Percentiles rank a stretch among this genome's conserved stretches.
Evolutionary conservation across 1,139 yeast genomes (phyloP).

Genomic region (Pichia sp.): DNA sequence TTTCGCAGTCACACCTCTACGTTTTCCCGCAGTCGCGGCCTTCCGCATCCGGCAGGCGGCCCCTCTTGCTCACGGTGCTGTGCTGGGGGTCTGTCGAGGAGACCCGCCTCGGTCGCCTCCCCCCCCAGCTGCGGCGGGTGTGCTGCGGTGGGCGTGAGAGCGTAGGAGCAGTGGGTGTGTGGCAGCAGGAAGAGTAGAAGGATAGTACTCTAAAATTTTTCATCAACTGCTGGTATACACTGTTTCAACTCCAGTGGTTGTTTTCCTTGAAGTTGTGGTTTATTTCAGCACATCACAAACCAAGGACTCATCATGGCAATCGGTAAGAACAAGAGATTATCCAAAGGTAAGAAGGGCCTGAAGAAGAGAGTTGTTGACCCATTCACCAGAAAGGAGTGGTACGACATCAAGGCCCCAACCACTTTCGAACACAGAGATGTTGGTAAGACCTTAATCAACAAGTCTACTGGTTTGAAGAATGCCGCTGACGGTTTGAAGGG

Average conservation of each 20-base stretch:
- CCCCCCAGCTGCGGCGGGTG: neutral
- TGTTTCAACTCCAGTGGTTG: neutral
- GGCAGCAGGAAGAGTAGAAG: neutral
- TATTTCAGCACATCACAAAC: neutral
- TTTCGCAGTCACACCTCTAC: neutral
- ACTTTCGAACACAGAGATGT: slow-evolving; percentile 91
- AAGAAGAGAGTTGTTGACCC: slow-evolving; percentile 96
- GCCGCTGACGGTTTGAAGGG: slow-evolving; percentile 92
- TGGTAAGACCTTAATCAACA: slow-evolving; percentile 92
- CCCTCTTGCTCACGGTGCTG: neutral
- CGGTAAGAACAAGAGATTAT: slow-evolving; percentile 94
- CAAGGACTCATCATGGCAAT: slow-evolving; percentile 62
- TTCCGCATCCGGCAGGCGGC: neutral
- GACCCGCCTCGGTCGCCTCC: neutral
- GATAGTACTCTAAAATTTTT: neutral
- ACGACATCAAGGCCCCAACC: slow-evolving; percentile 90
- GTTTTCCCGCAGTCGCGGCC: neutral
- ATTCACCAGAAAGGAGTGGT: slow-evolving; percentile 94
- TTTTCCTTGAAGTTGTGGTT: slow-evolving; percentile 5
- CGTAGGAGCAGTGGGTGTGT: neutral
- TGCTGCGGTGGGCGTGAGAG: neutral
- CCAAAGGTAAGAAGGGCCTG: slow-evolving; percentile 93
- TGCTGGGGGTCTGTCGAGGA: too few relatives aligned
- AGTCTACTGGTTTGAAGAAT: slow-evolving; percentile 88
- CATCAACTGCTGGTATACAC: neutral